phyloP scores from a whole-genome alignment of 257 asterid genomes.

The Parsonsia alboflavescens region DNA sequence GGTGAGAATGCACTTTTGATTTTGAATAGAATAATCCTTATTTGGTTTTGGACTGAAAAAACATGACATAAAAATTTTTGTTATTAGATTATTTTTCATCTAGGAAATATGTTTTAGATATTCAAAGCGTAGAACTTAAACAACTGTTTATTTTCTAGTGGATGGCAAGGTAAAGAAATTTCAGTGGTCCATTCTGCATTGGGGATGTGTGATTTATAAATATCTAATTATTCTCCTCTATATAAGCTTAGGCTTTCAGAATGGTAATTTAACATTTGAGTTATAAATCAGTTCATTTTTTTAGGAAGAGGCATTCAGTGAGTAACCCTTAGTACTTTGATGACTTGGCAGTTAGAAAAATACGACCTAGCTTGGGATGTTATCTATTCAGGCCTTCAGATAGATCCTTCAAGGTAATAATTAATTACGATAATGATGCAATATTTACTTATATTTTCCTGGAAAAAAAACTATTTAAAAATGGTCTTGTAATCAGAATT shows the following conservation, averaged over 20 bases:
- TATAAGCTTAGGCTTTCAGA: too few relatives aligned
- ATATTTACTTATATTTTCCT: neutral
- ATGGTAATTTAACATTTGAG: neutral
- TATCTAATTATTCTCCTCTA: too few relatives aligned
- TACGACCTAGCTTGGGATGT: slow-evolving; percentile 70
- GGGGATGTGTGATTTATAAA: neutral
- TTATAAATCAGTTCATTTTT: neutral
- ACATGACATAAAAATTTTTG: neutral
- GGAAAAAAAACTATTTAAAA: neutral
- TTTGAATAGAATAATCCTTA: neutral
- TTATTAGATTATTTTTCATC: neutral
- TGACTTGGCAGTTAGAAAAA: slow-evolving; percentile 73
- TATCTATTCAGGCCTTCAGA: slow-evolving; percentile 62
- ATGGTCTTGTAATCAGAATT: neutral
- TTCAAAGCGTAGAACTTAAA: neutral
- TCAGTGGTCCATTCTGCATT: neutral
- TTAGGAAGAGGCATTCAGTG: slow-evolving; percentile 3
- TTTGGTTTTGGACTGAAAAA: too few relatives aligned
- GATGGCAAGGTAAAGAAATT: neutral
- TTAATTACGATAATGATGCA: neutral
- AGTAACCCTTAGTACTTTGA: slow-evolving; percentile 6
- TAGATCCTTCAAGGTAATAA: slow-evolving; percentile 65
- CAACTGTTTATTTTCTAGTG: neutral
- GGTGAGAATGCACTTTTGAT: slow-evolving; percentile 45
- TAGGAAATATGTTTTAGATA: neutral